Evolutionary conservation across 1,284 basidiomycete genomes (phyloP).

Genomic region (Cystobasidium pallidum): DNA sequence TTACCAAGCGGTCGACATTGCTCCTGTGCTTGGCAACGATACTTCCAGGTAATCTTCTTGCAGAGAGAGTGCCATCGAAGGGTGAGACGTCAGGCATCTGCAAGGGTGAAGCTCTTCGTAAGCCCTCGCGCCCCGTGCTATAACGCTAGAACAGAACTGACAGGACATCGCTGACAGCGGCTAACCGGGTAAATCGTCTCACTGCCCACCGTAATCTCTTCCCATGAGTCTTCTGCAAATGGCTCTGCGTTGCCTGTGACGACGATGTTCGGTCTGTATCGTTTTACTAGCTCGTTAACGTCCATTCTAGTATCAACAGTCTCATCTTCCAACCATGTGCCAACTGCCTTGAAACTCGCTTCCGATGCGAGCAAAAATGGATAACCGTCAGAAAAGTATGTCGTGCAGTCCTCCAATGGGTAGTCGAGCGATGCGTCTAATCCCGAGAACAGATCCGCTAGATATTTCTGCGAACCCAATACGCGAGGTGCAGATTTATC

Average conservation of each 20-base stretch:
- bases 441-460: slow-evolving; percentile 23
- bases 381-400: slow-evolving; percentile 36
- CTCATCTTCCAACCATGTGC: slow-evolving; percentile 19
- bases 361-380: slow-evolving; percentile 36
- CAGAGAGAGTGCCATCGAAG: slow-evolving; percentile 20
- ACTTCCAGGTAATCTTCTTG: slow-evolving; percentile 29
- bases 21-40: slow-evolving; percentile 30
- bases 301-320: slow-evolving; percentile 40
- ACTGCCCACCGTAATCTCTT: slow-evolving; percentile 17
- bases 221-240: slow-evolving; percentile 40
- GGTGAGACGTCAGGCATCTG: slow-evolving; percentile 43
- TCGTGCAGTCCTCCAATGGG: slow-evolving; percentile 37
- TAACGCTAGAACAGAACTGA: neutral
- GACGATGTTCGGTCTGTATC: slow-evolving; percentile 43
- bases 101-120: neutral
- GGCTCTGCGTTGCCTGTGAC: slow-evolving; percentile 29
- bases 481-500: slow-evolving; percentile 34
- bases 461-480: slow-evolving; percentile 21
- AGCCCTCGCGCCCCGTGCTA: neutral
- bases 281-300: slow-evolving; percentile 15
- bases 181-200: slow-evolving; percentile 38
- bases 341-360: slow-evolving; percentile 20
- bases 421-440: slow-evolving; percentile 39
- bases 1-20: slow-evolving; percentile 32
- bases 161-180: slow-evolving; percentile 31